Base-by-base conservation (phyloP, 2,329 filamentous ascomycete genomes). In the Penicillium rolfsii region DNA sequence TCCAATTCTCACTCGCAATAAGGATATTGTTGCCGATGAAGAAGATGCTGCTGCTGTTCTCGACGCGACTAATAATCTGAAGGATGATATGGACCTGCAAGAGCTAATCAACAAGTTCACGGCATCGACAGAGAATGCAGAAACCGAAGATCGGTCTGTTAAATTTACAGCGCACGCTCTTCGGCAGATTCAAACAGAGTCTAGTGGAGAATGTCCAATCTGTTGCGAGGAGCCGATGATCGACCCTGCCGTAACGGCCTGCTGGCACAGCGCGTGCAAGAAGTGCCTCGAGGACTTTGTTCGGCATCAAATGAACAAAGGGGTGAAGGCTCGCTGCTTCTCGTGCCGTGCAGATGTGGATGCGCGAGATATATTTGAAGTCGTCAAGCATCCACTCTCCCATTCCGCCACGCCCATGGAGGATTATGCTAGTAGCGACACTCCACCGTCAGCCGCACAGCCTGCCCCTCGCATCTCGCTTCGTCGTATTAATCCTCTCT, bases 181-280 rank as follows among this genome's bases (percentile, higher is more conserved):
- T 14, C 87, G 89, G 63, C 92, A 98, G 74, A 99, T 99, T 52
- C 91, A 96, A 66, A 91, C 91, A 57, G 94, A 98, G 71, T 88
- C 91, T 0, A 87, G 89, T 61, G 90, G 90, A 62, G 95, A 99
- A 79, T 99, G 95, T 70, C 94, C 95, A 0, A 91, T 99, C 55
- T 99, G 95, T 77, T 87, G 91, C 4, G 94, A 98, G 75, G 95
- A 98, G 74, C 93, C 93, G 3, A 98, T 98, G 93, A 86, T 91
- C 43, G 90, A 97, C 57, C 94, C 96, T 72, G 90, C 91, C 0
- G 95, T 99, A 1, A 98, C 95, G 0, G 91, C 92, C 0, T 99
- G 95, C 77, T 99, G 95, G 93, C 95, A 99, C 76, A 96, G 91
- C 36, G 93, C 95, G 0, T 99, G 95, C 80, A 97, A 95, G 77